Evolutionary conservation across 805 yeast species (phyloP).

Genomic region (Myxozyma melibiosi): DNA sequence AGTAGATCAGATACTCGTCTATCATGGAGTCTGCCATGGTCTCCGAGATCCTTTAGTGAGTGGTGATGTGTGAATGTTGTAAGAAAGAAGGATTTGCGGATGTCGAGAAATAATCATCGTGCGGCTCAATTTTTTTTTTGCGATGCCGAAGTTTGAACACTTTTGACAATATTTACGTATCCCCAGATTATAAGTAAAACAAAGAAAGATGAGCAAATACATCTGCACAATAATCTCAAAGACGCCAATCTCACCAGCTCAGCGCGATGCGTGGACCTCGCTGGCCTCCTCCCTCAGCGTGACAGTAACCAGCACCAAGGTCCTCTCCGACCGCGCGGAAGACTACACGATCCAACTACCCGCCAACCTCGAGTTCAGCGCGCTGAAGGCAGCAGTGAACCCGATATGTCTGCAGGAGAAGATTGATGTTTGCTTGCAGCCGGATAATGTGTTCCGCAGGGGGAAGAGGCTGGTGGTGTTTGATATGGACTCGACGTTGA

Average conservation of each 20-base stretch:
- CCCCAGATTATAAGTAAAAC: not conserved
- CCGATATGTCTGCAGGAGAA: slow-evolving; percentile 7
- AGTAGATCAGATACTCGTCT: slow-evolving; percentile 16
- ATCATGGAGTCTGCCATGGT: slow-evolving; percentile 3
- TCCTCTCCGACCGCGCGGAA: slow-evolving; percentile 24
- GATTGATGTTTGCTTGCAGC: slow-evolving; percentile 28
- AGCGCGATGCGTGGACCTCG: slow-evolving; percentile 6
- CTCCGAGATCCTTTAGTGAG: not conserved
- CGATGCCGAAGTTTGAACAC: not conserved
- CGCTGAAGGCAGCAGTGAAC: slow-evolving; percentile 10
- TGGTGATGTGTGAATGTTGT: not conserved
- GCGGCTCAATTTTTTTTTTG: slow-evolving; percentile 1
- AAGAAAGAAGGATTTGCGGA: not conserved
- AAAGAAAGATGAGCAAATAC: slow-evolving; percentile 2
- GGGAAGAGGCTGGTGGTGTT: slow-evolving; percentile 66
- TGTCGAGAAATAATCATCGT: not conserved
- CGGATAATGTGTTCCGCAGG: slow-evolving; percentile 12
- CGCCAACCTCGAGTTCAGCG: not conserved
- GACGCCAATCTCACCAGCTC: slow-evolving; percentile 5
- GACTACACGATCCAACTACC: slow-evolving; percentile 20
- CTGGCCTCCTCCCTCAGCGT: slow-evolving; percentile 1
- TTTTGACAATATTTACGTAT: too few species aligned
- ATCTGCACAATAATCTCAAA: slow-evolving; percentile 20
- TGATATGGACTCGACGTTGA: slow-evolving; percentile 97
- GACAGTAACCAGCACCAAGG: not conserved